phyloP scores from a whole-genome alignment of 345 rosid genomes.

The Arabis alpina region DNA sequence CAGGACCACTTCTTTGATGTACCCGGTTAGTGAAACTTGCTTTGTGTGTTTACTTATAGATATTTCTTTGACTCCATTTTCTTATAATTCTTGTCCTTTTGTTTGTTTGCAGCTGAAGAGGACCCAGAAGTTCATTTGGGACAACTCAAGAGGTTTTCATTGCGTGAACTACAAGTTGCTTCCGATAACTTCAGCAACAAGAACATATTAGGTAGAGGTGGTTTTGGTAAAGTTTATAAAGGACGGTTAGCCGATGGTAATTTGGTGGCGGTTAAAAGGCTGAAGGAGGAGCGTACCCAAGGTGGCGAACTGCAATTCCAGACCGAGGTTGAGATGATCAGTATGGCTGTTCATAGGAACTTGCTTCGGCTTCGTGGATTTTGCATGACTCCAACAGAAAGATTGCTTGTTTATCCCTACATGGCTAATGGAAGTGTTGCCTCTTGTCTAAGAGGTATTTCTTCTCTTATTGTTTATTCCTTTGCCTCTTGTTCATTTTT shows the following conservation, averaged over 20 bases:
- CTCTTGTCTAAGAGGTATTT: constrained; percentile 86
- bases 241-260: constrained; percentile 84
- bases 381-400: constrained; percentile 79
- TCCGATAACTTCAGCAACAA: constrained; percentile 88
- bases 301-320: constrained; percentile 91
- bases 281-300: constrained; percentile 77
- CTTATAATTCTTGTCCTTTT: not conserved
- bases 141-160: constrained; percentile 83
- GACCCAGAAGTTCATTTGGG: constrained; percentile 93
- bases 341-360: constrained; percentile 95
- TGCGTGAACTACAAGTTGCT: constrained; percentile 85
- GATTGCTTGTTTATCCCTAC: constrained; percentile 90
- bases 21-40: constrained; percentile 64
- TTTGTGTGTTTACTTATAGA: constrained; percentile 17
- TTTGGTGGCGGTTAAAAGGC: constrained; percentile 88
- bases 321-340: constrained; percentile 97
- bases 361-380: constrained; percentile 89
- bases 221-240: constrained; percentile 91
- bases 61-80: constrained; percentile 20
- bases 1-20: constrained; percentile 94
- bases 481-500: not conserved
- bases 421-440: constrained; percentile 99
- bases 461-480: constrained; percentile 14
- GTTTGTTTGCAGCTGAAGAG: constrained; percentile 80
- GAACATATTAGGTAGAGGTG: constrained; percentile 92